Conservation (phyloP, 1,139 yeast genomes). For the Tardiomyces depauwii region DNA sequence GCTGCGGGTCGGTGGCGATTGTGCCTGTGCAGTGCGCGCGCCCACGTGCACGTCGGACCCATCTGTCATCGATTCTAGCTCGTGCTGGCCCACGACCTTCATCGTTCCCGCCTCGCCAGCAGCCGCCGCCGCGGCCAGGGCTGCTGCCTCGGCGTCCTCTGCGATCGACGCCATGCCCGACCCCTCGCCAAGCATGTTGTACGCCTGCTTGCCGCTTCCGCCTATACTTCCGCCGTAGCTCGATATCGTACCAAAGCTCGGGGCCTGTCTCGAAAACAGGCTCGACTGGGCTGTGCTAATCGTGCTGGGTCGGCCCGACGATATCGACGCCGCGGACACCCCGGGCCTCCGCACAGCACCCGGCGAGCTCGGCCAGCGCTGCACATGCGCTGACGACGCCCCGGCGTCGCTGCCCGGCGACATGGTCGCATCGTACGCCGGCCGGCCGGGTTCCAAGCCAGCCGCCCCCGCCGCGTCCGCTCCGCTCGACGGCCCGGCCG, state of each 20-base stretch:
- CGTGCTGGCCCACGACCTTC: conserved; percentile 15
- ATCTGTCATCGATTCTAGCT: conserved; percentile 9
- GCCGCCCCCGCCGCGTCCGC: neutral
- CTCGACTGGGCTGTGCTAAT: conserved; percentile 11
- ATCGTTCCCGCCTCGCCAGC: conserved; percentile 9
- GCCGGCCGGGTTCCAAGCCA: neutral
- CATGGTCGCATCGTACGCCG: neutral
- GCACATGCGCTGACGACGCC: neutral
- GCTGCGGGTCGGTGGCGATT: neutral
- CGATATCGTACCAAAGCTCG: conserved; percentile 3
- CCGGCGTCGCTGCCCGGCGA: neutral
- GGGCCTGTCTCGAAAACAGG: conserved; percentile 15
- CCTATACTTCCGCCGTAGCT: neutral
- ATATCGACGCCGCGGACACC: conserved; percentile 1
- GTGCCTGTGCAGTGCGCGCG: neutral
- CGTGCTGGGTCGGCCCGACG: conserved; percentile 1
- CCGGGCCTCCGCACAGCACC: neutral
- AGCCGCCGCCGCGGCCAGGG: neutral
- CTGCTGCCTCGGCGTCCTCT: neutral
- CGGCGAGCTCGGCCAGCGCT: neutral
- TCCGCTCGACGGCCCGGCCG: neutral
- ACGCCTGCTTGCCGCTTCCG: neutral
- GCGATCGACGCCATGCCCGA: neutral
- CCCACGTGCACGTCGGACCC: conserved; percentile 1
- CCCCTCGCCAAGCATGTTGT: neutral